These are phyloP conservation scores for Yamadazyma olivae DNA, from an alignment of 805 yeast genomes.

Conservation along the genomic window DNA sequence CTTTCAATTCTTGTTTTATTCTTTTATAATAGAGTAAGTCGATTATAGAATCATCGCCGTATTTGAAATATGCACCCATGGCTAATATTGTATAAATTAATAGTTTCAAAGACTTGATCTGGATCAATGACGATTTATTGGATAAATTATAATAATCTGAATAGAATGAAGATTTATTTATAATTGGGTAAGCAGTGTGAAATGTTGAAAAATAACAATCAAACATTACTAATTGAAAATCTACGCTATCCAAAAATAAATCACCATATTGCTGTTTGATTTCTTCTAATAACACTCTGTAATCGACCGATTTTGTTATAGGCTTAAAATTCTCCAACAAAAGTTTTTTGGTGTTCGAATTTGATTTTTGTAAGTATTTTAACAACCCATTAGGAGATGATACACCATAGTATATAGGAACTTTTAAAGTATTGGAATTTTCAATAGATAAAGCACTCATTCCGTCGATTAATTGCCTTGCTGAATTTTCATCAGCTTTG, in stretches of 20 bases:
- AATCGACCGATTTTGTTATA: background rate
- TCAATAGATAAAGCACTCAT: conserved; percentile 12
- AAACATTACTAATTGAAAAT: no score
- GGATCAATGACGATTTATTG: conserved; percentile 49
- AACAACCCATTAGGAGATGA: conserved; percentile 10
- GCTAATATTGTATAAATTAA: conserved; percentile 56
- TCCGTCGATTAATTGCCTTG: conserved; percentile 9
- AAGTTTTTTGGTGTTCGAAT: conserved; percentile 1
- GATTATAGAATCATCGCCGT: conserved; percentile 47
- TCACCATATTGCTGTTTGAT: conserved; percentile 7
- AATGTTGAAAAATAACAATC: conserved; percentile 43
- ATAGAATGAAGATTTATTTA: conserved; percentile 44
- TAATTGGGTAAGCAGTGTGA: conserved; percentile 60
- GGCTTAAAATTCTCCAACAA: conserved; percentile 5
- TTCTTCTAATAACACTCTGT: background rate
- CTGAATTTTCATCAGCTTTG: background rate
- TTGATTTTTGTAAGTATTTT: conserved; percentile 6
- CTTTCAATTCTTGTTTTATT: conserved; percentile 42
- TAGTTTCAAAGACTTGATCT: conserved; percentile 50
- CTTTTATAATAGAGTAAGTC: conserved; percentile 51
- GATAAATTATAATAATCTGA: conserved; percentile 40
- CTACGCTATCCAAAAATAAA: conserved; percentile 4
- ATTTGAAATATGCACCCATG: conserved; percentile 70
- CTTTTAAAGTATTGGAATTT: background rate
- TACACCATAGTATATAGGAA: conserved; percentile 10